Evolutionary conservation across 2,329 filamentous ascomycete species (phyloP), one percentile per base, ranked within the genome.

Genomic region (Lachnellula suecica): DNA sequence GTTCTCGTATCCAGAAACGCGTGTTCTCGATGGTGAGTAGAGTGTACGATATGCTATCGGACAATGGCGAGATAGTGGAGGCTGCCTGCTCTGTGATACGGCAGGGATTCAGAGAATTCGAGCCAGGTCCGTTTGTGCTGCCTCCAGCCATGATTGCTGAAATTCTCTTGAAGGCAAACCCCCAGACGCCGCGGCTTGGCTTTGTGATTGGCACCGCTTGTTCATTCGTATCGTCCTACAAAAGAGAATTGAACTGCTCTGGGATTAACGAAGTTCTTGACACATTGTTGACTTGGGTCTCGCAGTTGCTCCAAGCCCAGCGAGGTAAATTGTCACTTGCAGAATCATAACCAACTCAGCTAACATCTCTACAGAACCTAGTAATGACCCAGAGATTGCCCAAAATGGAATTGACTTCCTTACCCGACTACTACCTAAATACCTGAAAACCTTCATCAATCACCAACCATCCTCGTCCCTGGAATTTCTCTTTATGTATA

Each of bases 41-140:
- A 44, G 61, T 78, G 11, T 71, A 75, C n/a, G 68, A 75, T 47
- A 66, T 80, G 0, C 85, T 91, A 42, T 77, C 74, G 3, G 71
- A 70, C 2, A 83, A 81, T 52, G 79, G 82, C 20, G 89, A 92
- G 59, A 79, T 90, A 10, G 78, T 87, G 20, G 88, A 92, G 63
- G 77, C 82, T 4, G 83, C 86, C 29, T 94, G 89, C 70, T 78
- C 77, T 52, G 81, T 92, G 44, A 76, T 93, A 45, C 82, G 85
- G 37, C 81, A 84, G 19, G 90, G 90, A 0, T 92, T 92, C 63
- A 85, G 85, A 1, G 90, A 95, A 68, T 79, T 77, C 0, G 80
- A 84, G 23, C 82, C 87, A 3, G 89, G 89, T 0, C 87, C 89
- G 1, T 93, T 94, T 61, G 88, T 92, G 8, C 83, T 95, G 54